phyloP scores from a whole-genome alignment of 192 early-diverging fungal species.

The Chytriomyces sp. region DNA sequence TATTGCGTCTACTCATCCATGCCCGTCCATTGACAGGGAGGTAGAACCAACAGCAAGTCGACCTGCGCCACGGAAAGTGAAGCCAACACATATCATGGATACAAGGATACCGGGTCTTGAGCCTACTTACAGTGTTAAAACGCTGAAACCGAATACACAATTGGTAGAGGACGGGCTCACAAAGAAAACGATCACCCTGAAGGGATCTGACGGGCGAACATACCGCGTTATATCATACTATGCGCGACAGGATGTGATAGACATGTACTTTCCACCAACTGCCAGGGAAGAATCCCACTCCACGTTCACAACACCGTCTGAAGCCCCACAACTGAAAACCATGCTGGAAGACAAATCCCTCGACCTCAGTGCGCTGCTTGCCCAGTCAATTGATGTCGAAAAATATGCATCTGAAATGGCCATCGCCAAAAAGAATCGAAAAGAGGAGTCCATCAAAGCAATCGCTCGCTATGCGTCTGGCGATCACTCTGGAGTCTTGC shows the following conservation, averaged over 20 bases:
- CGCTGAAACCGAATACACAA: conserved; percentile 25
- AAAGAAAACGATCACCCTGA: conserved; percentile 26
- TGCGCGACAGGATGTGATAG: conserved; percentile 22
- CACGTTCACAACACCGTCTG: not conserved
- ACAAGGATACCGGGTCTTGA: conserved; percentile 24
- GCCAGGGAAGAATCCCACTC: not conserved
- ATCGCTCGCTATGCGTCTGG: conserved; percentile 8
- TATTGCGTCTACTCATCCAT: not conserved
- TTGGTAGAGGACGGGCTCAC: conserved; percentile 19
- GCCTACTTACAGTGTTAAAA: conserved; percentile 29
- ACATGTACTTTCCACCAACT: conserved; percentile 3
- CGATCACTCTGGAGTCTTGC: no score
- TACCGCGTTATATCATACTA: conserved; percentile 26
- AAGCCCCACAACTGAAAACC: not conserved
- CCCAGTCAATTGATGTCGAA: conserved; percentile 26
- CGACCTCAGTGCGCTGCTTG: conserved; percentile 9
- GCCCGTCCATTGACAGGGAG: conserved; percentile 2
- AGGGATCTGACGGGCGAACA: not conserved
- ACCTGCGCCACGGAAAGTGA: conserved; percentile 15
- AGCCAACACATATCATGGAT: conserved; percentile 26
- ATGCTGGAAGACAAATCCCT: conserved; percentile 5
- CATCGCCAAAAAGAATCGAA: conserved; percentile 16
- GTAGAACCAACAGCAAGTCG: conserved; percentile 12
- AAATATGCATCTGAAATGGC: conserved; percentile 23
- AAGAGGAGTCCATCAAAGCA: conserved; percentile 23